These are phyloP conservation scores for Thraustotheca clavata DNA, from an alignment of 352 stramenopile species.

Conservation along the genomic window DNA sequence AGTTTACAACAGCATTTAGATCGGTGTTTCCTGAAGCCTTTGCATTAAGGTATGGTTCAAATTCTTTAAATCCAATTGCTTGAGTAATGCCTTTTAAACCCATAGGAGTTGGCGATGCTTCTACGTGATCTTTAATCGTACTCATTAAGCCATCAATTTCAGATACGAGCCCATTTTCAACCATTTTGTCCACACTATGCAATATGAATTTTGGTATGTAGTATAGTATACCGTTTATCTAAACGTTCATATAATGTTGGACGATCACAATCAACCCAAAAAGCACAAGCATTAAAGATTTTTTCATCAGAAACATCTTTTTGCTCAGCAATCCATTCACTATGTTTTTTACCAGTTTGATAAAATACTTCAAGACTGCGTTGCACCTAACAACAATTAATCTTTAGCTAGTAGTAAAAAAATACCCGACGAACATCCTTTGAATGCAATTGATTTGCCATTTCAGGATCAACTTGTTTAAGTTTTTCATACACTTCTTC, in stretches of 20 bases:
- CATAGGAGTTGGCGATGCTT: slow-evolving; percentile 26
- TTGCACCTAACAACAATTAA: slow-evolving; percentile 45
- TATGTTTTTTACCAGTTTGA: slow-evolving; percentile 68
- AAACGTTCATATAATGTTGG: slow-evolving; percentile 54
- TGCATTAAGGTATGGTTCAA: slow-evolving; percentile 71
- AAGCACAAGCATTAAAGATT: slow-evolving; percentile 71
- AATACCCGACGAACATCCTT: slow-evolving; percentile 59
- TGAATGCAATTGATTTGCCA: slow-evolving; percentile 70
- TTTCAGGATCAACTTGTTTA: slow-evolving; percentile 65
- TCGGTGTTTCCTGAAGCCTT: slow-evolving; percentile 21
- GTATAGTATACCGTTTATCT: slow-evolving; percentile 28
- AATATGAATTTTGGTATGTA: neutral
- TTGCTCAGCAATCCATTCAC: slow-evolving; percentile 52
- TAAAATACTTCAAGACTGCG: slow-evolving; percentile 79
- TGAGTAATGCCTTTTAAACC: slow-evolving; percentile 58
- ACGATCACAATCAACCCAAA: slow-evolving; percentile 76
- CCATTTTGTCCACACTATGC: slow-evolving; percentile 39
- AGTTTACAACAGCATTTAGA: slow-evolving; percentile 36
- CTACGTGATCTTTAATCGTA: slow-evolving; percentile 41
- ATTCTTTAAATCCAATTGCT: slow-evolving; percentile 89
- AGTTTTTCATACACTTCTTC: slow-evolving; percentile 57
- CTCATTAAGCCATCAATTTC: slow-evolving; percentile 56
- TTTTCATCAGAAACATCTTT: slow-evolving; percentile 39
- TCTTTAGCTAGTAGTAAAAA: neutral
- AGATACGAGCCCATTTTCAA: slow-evolving; percentile 61